These are phyloP conservation scores for Fomitopsis palustris DNA, from an alignment of 1,284 basidiomycete genomes.

Conservation along the genomic window DNA sequence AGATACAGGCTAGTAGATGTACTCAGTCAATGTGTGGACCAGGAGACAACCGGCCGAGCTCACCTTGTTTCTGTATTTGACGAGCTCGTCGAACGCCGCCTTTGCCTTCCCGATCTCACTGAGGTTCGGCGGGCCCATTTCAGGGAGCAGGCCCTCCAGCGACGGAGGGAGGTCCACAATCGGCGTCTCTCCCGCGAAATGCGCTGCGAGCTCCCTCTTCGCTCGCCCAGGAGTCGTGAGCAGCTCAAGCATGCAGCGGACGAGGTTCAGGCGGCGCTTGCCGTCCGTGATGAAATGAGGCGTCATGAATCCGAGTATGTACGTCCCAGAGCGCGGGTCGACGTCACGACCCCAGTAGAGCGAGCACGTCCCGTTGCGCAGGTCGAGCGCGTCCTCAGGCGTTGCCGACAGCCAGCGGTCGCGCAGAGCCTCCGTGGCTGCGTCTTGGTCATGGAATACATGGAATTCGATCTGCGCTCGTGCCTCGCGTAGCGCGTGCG, in stretches of 20 bases:
- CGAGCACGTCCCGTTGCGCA: neutral
- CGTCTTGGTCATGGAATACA: neutral
- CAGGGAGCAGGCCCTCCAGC: neutral
- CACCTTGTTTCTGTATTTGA: neutral
- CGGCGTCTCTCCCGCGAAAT: neutral
- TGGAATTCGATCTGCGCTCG: neutral
- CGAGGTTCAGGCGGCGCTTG: neutral
- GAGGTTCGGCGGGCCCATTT: neutral
- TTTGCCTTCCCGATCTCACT: neutral
- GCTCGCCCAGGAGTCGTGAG: neutral
- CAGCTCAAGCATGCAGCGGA: conserved; percentile 4
- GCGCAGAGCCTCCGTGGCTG: neutral
- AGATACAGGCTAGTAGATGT: neutral
- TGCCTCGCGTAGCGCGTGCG: neutral
- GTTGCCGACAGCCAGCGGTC: neutral
- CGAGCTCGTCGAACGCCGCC: neutral
- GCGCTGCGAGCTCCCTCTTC: neutral
- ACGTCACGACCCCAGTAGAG: conserved; percentile 1
- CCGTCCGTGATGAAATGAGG: conserved; percentile 4
- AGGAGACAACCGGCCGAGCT: neutral
- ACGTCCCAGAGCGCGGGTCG: neutral
- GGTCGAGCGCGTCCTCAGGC: neutral
- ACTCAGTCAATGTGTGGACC: neutral
- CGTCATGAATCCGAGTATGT: conserved; percentile 3
- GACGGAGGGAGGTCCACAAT: neutral